Conservation (phyloP, 1,284 basidiomycete species). For the Microstroma glucosiphilum region DNA sequence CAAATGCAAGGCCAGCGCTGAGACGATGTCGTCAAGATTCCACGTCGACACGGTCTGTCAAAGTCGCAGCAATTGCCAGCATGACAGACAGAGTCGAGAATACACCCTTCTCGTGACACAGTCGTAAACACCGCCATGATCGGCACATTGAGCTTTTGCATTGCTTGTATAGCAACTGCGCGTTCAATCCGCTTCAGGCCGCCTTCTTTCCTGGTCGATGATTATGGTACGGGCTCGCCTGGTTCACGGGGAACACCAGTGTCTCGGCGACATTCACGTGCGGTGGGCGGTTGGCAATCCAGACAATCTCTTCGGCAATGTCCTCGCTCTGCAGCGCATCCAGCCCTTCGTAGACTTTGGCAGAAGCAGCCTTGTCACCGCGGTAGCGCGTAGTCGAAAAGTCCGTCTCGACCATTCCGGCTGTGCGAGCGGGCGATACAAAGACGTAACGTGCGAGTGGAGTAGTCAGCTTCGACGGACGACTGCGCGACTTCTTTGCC, state of each 20-base stretch:
- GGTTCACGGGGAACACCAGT: constrained; percentile 41
- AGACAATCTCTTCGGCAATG: constrained; percentile 89
- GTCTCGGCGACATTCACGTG: constrained; percentile 49
- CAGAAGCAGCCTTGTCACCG: constrained; percentile 30
- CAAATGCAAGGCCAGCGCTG: no score
- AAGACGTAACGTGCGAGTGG: background rate
- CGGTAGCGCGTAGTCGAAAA: constrained; percentile 38
- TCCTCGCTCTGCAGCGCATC: constrained; percentile 43
- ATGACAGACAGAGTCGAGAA: no score
- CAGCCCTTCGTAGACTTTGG: constrained; percentile 45
- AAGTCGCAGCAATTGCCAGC: no score
- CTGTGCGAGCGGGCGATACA: constrained; percentile 11
- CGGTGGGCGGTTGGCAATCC: constrained; percentile 68
- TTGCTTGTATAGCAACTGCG: no score
- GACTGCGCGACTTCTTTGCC: constrained; percentile 28
- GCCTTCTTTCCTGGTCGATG: background rate
- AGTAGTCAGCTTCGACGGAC: constrained; percentile 12
- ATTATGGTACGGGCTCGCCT: constrained; percentile 20
- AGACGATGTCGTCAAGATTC: no score
- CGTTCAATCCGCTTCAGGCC: no score
- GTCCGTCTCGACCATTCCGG: constrained; percentile 74
- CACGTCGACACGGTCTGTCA: no score
- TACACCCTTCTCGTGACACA: no score
- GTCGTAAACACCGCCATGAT: no score
- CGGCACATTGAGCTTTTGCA: no score